Evolutionary conservation across 768 basidiomycete genomes (phyloP), one percentile per base, ranked within the genome.

Genomic region (Naganishia onofrii): DNA sequence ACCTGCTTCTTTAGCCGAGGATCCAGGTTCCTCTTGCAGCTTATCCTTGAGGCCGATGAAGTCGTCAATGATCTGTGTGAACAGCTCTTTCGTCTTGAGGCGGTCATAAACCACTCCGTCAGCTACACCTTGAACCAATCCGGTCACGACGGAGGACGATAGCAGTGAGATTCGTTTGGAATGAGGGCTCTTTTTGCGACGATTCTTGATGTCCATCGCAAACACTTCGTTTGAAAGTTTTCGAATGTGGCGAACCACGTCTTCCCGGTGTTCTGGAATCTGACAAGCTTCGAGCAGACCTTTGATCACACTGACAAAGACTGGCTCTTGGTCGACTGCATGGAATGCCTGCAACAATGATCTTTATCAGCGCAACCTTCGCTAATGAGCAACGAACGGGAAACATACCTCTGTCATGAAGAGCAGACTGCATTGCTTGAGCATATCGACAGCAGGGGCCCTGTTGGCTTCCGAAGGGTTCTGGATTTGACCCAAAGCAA

Each of bases 201-300:
- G 75, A 69, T 29, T 75, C 32, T 60, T 44, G 26, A 69, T 36
- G 32, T 69, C 68, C 46, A 69, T 31, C n/a, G 56, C 26, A 63
- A 69, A 69, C 9, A 69, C 57, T 52, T 69, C 68, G 28, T 63
- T 57, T 12, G 68, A 56, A 21, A 69, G 32, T 12, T 32, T 36
- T 19, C 57, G 68, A 34, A 69, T 63, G 44, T 69, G 73, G 86
- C 84, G 52, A 15, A 68, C 66, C 1, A 71, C 70, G 51, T 71
- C 70, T 19, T 68, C 66, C 15, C 44, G 63, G 12, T 90, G 82
- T 69, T 93, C 91, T 1, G 87, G 82, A 28, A 89, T 76, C 72
- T 90, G 86, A 2, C 89, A 80, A 0, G 90, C 87, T 70, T 92
- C 90, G 75, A 91, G 90, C 19, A 93, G 78, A 15, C 90, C 91